Base-by-base conservation (phyloP, 345 rosid species). In the Stellera chamaejasme region DNA sequence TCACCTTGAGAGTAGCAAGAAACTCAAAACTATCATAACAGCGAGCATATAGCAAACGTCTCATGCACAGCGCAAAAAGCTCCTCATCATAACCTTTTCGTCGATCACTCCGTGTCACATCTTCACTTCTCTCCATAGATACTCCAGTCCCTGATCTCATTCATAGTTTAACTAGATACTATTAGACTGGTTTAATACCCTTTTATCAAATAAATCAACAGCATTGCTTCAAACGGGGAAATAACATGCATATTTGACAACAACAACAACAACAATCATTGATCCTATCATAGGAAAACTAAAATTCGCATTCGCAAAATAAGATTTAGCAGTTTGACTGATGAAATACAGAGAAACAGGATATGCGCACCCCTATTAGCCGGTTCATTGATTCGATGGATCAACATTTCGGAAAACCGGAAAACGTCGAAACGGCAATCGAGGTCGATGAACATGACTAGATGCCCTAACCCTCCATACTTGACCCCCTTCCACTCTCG, bases 1-100 rank as follows among this genome's bases (percentile, higher is more conserved):
- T 62, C 57, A 88, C 96, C 92, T 88, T 88, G 60, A 88, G 83
- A 65, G 74, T 69, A 8, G 90, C 78, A 52, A 90, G 75, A 72
- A 90, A 76, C 56, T 90, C 75, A 25, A 66, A 75, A 65, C 73
- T 80, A 60, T 82, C 83, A 42, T 87, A 82, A 46, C 97, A 90
- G 10, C 82, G 81, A 39, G 78, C 67, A 57, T 81, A 82, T 27
- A 75, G 56, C 72, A 90, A 84, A 50, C 78, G 76, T 56, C 64
- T 78, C 97, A 87, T 73, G 70, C 87, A 84, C 26, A 61, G 52
- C 36, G 49, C 74, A 65, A 76, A 77, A 3, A 87, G 55, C 48
- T 82, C 84, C 50, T 81, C 81, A 51, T 78, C 78, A 13, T 52
- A 65, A 5, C 43, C 48, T 50, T 59, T 63, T 58, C 51, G 58